Conservation (phyloP, 2,329 filamentous ascomycete species). For the Biscogniauxia marginata region DNA sequence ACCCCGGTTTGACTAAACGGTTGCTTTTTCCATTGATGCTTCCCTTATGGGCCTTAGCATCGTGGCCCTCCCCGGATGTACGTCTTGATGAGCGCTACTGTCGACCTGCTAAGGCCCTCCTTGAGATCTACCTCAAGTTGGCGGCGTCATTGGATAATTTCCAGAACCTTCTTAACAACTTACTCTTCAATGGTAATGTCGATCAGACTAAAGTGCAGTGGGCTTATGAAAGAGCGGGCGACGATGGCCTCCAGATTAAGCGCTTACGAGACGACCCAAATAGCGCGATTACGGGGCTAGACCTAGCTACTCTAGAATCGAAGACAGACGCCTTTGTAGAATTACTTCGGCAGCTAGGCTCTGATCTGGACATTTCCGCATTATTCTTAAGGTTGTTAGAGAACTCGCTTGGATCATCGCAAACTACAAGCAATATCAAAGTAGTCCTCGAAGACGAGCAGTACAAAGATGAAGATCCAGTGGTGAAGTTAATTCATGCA, state of each 20-base stretch:
- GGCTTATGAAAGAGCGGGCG: slow-evolving; percentile 47
- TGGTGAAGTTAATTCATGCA: slow-evolving; percentile 53
- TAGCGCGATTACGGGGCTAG: slow-evolving; percentile 27
- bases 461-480: slow-evolving; percentile 37
- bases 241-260: slow-evolving; percentile 53
- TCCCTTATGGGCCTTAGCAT: slow-evolving; percentile 62
- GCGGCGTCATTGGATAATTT: slow-evolving; percentile 52
- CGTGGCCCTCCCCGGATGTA: slow-evolving; percentile 42
- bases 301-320: slow-evolving; percentile 45
- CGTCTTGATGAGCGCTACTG: slow-evolving; percentile 40
- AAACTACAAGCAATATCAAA: slow-evolving; percentile 24
- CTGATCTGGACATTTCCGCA: slow-evolving; percentile 55
- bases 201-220: slow-evolving; percentile 41
- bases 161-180: slow-evolving; percentile 47
- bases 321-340: slow-evolving; percentile 49
- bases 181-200: slow-evolving; percentile 54
- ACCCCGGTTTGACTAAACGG: slow-evolving; percentile 62
- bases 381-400: slow-evolving; percentile 61
- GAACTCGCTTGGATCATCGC: slow-evolving; percentile 50
- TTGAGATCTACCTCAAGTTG: slow-evolving; percentile 58
- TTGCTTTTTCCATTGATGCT: slow-evolving; percentile 58
- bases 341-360: slow-evolving; percentile 48
- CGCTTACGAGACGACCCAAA: slow-evolving; percentile 25
- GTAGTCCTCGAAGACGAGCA: slow-evolving; percentile 32
- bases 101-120: slow-evolving; percentile 46